Evolutionary conservation across 305 asterid genomes (phyloP).

Genomic region (Coffea humblotiana): DNA sequence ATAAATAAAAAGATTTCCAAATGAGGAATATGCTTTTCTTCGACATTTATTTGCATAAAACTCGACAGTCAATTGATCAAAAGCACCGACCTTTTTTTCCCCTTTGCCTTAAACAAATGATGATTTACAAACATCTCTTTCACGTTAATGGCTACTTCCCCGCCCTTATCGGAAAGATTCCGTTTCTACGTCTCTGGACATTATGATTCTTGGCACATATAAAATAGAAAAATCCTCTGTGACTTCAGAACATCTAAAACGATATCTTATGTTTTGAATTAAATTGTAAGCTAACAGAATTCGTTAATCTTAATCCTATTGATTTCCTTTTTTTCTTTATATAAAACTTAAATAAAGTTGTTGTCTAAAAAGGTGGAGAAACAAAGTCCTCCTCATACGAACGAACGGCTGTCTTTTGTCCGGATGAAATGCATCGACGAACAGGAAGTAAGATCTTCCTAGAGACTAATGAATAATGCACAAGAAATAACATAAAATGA

Average conservation of each 20-base stretch:
- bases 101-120: not conserved
- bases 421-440: too few relatives aligned
- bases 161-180: too few relatives aligned
- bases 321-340: not conserved
- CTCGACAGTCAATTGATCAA: not conserved
- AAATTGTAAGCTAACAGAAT: too few relatives aligned
- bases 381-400: not conserved
- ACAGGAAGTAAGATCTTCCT: too few relatives aligned
- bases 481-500: too few relatives aligned
- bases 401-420: too few relatives aligned
- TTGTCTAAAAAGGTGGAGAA: not conserved
- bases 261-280: too few relatives aligned
- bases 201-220: not conserved
- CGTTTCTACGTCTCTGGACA: too few relatives aligned
- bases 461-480: too few relatives aligned
- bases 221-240: not conserved
- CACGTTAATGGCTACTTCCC: too few relatives aligned
- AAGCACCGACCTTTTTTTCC: not conserved
- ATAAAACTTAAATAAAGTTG: not conserved
- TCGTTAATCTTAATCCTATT: too few relatives aligned
- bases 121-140: not conserved
- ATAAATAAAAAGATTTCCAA: not conserved
- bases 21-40: not conserved
- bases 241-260: too few relatives aligned
- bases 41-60: not conserved